Evolutionary conservation across 2,329 filamentous ascomycete species (phyloP).

Genomic region (Fusarium tuaranense): DNA sequence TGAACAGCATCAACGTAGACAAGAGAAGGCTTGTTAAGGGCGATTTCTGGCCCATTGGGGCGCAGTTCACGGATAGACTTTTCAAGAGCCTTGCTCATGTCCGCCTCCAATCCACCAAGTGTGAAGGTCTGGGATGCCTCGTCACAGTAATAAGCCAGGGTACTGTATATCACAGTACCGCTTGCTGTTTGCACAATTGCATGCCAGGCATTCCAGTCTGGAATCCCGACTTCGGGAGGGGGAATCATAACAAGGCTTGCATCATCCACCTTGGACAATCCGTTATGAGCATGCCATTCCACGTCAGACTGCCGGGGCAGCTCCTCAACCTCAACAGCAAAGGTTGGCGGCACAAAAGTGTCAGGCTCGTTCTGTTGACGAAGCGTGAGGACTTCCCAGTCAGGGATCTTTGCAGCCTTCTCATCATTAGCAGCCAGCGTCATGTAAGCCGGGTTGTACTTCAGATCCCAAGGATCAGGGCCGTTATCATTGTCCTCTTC

Average conservation of each 20-base stretch:
- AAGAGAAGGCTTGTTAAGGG: slow-evolving; percentile 44
- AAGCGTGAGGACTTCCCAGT: slow-evolving; percentile 59
- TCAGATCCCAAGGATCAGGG: slow-evolving; percentile 76
- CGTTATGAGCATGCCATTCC: slow-evolving; percentile 84
- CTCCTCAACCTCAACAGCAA: slow-evolving; percentile 79
- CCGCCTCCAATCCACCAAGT: slow-evolving; percentile 24
- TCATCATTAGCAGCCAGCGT: slow-evolving; percentile 51
- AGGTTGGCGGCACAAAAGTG: slow-evolving; percentile 70
- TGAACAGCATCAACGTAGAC: slow-evolving; percentile 47
- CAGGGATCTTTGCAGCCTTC: slow-evolving; percentile 56
- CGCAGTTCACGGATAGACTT: slow-evolving; percentile 41
- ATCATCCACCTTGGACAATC: slow-evolving; percentile 57
- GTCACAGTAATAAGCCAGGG: slow-evolving; percentile 35
- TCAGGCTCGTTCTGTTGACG: slow-evolving; percentile 51
- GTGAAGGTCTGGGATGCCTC: background rate
- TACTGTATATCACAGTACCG: slow-evolving; percentile 47
- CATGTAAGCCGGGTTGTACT: slow-evolving; percentile 66
- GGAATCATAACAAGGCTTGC: slow-evolving; percentile 42
- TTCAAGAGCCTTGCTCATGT: slow-evolving; percentile 34
- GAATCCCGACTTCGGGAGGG: slow-evolving; percentile 23
- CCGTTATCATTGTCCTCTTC: slow-evolving; percentile 63
- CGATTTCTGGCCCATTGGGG: slow-evolving; percentile 10
- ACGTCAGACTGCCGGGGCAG: slow-evolving; percentile 80
- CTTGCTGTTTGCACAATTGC: slow-evolving; percentile 38
- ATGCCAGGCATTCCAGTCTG: slow-evolving; percentile 48